Conservation (phyloP, 305 asterid genomes). For the Plantago lanceolata region DNA sequence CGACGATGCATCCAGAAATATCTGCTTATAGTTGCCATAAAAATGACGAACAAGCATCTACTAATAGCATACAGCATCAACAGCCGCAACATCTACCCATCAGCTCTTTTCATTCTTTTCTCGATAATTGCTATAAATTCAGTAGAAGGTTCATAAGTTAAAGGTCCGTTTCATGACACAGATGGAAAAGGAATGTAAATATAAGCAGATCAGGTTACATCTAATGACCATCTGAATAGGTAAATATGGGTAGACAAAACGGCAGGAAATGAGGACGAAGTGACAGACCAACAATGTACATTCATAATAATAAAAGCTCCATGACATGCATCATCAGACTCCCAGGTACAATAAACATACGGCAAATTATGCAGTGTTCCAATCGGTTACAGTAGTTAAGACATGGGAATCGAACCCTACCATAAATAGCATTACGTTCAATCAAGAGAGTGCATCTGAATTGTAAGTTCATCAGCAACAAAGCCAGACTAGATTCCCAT, state of each 20-base stretch:
- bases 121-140: slow-evolving; percentile 26
- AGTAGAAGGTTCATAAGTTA: slow-evolving; percentile 22
- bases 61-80: slow-evolving; percentile 25
- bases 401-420: slow-evolving; percentile 16
- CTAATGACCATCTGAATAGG: not conserved
- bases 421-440: slow-evolving; percentile 12
- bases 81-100: slow-evolving; percentile 25
- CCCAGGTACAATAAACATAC: not conserved
- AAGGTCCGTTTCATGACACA: slow-evolving; percentile 8
- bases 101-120: slow-evolving; percentile 25
- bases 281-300: slow-evolving; percentile 2
- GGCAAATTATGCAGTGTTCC: not conserved
- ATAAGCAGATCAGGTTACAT: not conserved
- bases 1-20: slow-evolving; percentile 20
- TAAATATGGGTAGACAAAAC: not conserved
- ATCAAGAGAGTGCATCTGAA: slow-evolving; percentile 20
- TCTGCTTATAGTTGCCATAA: slow-evolving; percentile 21
- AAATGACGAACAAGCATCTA: slow-evolving; percentile 24
- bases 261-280: not conserved
- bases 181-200: not conserved
- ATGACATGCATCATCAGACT: slow-evolving; percentile 1
- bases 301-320: slow-evolving; percentile 1
- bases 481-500: slow-evolving; percentile 14
- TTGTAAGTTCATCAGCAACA: slow-evolving; percentile 10
- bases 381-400: not conserved